Evolutionary conservation across 768 basidiomycete species (phyloP).

Genomic region (Auriscalpium vulgare): DNA sequence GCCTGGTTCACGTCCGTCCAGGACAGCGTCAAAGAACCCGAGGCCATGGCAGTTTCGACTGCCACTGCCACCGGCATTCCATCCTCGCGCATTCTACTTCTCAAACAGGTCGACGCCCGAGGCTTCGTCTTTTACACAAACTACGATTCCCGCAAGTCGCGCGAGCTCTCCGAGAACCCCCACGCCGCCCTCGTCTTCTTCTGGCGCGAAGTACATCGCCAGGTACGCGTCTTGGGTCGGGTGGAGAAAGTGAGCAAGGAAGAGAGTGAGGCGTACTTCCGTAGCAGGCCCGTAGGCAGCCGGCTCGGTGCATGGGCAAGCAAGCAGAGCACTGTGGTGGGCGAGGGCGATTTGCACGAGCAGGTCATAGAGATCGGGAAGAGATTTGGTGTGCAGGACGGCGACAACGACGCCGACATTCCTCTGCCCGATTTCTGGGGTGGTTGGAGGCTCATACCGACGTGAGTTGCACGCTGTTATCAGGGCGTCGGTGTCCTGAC

Average conservation of each 20-base stretch:
- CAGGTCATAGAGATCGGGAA: slow-evolving; percentile 52
- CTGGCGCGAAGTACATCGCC: slow-evolving; percentile 79
- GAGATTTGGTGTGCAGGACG: slow-evolving; percentile 43
- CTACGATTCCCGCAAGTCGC: slow-evolving; percentile 88
- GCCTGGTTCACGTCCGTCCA: slow-evolving; percentile 74
- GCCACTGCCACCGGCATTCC: slow-evolving; percentile 67
- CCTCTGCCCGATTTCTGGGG: slow-evolving; percentile 92
- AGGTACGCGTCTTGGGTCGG: slow-evolving; percentile 76
- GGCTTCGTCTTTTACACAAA: slow-evolving; percentile 98
- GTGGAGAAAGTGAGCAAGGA: slow-evolving; percentile 69
- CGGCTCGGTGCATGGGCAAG: slow-evolving; percentile 92
- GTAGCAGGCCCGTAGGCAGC: slow-evolving; percentile 73
- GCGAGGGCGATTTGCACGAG: slow-evolving; percentile 58
- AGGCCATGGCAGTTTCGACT: slow-evolving; percentile 80
- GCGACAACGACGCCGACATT: slow-evolving; percentile 39
- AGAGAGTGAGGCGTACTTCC: slow-evolving; percentile 82
- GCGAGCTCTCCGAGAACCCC: slow-evolving; percentile 70
- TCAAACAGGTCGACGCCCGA: slow-evolving; percentile 80
- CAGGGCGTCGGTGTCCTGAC: not conserved
- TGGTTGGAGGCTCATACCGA: slow-evolving; percentile 90
- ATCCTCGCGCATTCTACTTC: slow-evolving; percentile 81
- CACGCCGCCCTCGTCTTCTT: slow-evolving; percentile 82
- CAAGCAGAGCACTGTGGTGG: slow-evolving; percentile 74
- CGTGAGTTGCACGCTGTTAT: slow-evolving; percentile 36
- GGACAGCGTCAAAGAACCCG: slow-evolving; percentile 74